Evolutionary conservation across 495 filamentous ascomycete genomes (phyloP).

Genomic region (Glonium stellatum): DNA sequence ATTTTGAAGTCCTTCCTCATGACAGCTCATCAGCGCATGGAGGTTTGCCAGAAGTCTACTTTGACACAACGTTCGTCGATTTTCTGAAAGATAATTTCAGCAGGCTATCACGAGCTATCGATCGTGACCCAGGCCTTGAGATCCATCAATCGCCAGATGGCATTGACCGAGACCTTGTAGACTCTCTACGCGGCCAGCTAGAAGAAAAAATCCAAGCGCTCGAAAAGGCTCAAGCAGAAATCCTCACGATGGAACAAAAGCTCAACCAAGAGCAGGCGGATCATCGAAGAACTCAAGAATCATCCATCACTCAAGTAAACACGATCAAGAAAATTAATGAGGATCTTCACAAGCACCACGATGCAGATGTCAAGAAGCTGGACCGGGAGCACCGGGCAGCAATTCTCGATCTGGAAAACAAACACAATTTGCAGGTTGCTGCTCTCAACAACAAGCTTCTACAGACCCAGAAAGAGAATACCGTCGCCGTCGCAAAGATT

Average conservation of each 20-base stretch:
- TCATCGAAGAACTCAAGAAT: constrained; percentile 65
- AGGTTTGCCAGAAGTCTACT: constrained; percentile 73
- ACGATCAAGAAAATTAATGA: constrained; percentile 64
- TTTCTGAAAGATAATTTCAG: constrained; percentile 95
- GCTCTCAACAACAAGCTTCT: constrained; percentile 25
- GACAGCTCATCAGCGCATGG: constrained; percentile 51
- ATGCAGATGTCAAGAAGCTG: constrained; percentile 43
- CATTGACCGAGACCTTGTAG: constrained; percentile 47
- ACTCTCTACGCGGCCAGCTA: constrained; percentile 70
- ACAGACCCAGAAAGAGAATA: constrained; percentile 15
- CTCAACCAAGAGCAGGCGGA: constrained; percentile 73
- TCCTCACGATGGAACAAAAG: constrained; percentile 59
- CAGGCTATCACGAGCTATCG: constrained; percentile 75
- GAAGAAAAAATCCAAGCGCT: constrained; percentile 64
- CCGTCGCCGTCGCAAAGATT: constrained; percentile 9
- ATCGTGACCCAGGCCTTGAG: constrained; percentile 84
- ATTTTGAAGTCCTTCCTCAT: constrained; percentile 83
- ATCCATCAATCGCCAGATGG: constrained; percentile 46
- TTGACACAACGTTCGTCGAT: constrained; percentile 81
- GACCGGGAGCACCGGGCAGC: constrained; percentile 25
- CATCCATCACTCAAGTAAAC: constrained; percentile 54
- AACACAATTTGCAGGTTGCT: constrained; percentile 35
- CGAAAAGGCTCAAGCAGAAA: constrained; percentile 58
- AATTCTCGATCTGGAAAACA: constrained; percentile 42
- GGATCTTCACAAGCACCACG: constrained; percentile 62